phyloP scores from a whole-genome alignment of 129 eudicot genomes.

The Tagetes patula region DNA sequence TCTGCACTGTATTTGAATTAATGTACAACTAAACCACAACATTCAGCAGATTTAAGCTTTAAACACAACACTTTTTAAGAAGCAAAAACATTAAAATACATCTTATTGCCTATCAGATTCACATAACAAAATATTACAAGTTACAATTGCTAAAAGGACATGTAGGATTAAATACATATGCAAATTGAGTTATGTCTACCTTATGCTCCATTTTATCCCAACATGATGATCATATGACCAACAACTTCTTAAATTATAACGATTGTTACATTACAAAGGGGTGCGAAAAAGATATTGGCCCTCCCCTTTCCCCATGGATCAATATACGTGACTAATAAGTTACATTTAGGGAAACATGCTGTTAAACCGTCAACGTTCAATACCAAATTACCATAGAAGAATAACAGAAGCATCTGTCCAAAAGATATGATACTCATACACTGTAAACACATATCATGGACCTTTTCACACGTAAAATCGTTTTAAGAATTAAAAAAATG shows the following conservation, averaged over 20 bases:
- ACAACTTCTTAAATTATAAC: background rate
- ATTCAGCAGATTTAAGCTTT: background rate
- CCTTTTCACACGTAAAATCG: background rate
- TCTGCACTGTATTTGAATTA: background rate
- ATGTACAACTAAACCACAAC: background rate
- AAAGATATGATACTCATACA: background rate
- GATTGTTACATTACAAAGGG: background rate
- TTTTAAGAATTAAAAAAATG: background rate
- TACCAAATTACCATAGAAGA: background rate
- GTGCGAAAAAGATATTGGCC: background rate
- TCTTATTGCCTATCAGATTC: background rate
- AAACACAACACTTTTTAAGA: background rate
- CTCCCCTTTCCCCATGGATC: background rate
- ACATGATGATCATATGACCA: background rate
- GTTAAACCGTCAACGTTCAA: background rate
- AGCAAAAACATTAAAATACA: background rate
- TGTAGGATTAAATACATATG: background rate
- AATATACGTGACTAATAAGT: background rate
- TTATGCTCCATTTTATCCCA: background rate
- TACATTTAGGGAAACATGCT: background rate
- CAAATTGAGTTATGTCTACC: background rate
- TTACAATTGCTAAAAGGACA: background rate
- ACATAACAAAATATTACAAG: background rate
- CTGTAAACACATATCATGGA: background rate
- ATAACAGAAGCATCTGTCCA: background rate